Base-by-base conservation (phyloP, 306 rosid species). In the Malus fusca region DNA sequence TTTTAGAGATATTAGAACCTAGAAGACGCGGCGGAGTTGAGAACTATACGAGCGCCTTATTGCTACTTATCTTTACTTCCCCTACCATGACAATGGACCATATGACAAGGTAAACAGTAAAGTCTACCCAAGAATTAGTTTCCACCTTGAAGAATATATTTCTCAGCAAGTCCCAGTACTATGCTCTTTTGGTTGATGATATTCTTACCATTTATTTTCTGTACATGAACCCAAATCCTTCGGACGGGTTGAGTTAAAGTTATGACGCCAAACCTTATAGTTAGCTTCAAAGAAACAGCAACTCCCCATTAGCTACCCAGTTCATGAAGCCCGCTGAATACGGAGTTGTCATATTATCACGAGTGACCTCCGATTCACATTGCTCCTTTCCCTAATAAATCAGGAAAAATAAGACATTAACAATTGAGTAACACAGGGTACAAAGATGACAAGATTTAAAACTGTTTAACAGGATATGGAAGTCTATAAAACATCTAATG, bases 371-470 rank as follows among this genome's bases (percentile, higher is more conserved):
- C 6, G 73, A 40, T 21, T 75, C 69, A 14, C 52, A 33, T 26
- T 71, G 82, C 78, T n/a, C 79, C 68, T 28, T 78, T 73, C 68
- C 92, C 92, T 89, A 76, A 79, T 81, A 76, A 58, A 74, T 66
- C 59, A 9, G n/a, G 76, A 72, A n/a, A 25, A 8, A 56, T 9
- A n/a, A 25, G 17, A 6, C 23, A n/a, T 53, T 43, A 44, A 12
- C 30, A 59, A 44, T 44, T 74, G 21, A 30, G 21, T 46, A 48
- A 48, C 53, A 48, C 19, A 26, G 53, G 53, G 53, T 14, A n/a
- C 12, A 43, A 55, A 40, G 22, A 56, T 23, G 52, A 15, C 58
- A 35, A 43, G 37, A 35, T 35, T 35, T 35, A 35, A 5, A 35
- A 35, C 37, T 1, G 51, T 60, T 26, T 58, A 67, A 74, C 11